Conservation (phyloP, 192 early-diverging fungal species). For the Linnemannia exigua region DNA sequence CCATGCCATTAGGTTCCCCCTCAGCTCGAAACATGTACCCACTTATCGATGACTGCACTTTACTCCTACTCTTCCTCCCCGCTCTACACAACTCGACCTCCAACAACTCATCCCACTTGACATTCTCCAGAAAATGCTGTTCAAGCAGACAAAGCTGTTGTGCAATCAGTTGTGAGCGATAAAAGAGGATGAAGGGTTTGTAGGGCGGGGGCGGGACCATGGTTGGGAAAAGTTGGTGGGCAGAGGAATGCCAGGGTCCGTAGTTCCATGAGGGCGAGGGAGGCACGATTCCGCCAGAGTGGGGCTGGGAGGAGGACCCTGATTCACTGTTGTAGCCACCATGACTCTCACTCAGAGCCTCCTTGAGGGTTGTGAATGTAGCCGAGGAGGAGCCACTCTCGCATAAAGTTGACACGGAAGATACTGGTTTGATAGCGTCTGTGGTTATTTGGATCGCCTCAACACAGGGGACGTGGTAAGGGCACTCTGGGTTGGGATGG, state of each 20-base stretch:
- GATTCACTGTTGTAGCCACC: background rate
- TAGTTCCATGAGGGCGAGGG: constrained; percentile 19
- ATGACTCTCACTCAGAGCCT: constrained; percentile 12
- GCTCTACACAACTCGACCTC: constrained; percentile 62
- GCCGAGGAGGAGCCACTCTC: background rate
- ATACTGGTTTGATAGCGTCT: background rate
- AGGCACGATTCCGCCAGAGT: background rate
- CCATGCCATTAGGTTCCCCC: constrained; percentile 24
- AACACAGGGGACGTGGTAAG: constrained; percentile 34
- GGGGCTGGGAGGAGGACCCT: background rate
- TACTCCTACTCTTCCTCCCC: constrained; percentile 14
- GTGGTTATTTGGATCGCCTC: constrained; percentile 2
- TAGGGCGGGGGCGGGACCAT: background rate
- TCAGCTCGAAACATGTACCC: constrained; percentile 37
- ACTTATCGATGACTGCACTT: constrained; percentile 30
- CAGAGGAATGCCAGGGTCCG: background rate
- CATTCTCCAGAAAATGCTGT: constrained; percentile 59
- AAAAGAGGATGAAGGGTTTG: constrained; percentile 60
- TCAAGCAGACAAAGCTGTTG: constrained; percentile 70
- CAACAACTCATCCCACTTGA: constrained; percentile 69
- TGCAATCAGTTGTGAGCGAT: constrained; percentile 67
- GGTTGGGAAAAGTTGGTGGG: background rate
- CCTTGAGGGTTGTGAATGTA: background rate
- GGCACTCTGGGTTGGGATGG: constrained; percentile 58
- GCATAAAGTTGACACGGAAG: background rate